Conservation (phyloP, 306 rosid genomes). For the Leucaena leucocephala region DNA sequence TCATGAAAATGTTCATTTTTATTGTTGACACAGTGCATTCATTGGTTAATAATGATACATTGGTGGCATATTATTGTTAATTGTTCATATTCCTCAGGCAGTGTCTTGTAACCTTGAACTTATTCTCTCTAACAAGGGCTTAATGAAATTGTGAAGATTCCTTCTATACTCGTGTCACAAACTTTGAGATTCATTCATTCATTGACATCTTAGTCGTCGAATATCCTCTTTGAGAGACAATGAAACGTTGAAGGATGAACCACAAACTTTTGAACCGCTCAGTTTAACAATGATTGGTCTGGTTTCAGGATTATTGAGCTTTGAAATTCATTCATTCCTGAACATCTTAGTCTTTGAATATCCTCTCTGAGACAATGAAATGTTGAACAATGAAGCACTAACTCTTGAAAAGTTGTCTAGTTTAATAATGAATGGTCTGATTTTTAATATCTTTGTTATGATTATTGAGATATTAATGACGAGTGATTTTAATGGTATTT, state of each 20-base stretch:
- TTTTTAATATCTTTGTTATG: no score
- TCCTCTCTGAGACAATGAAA: no score
- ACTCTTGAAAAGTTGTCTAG: no score
- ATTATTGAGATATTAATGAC: no score
- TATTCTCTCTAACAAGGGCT: background rate
- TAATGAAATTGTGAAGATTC: constrained; percentile 13
- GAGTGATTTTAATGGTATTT: background rate
- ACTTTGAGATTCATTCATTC: background rate
- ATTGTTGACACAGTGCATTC: constrained; percentile 21
- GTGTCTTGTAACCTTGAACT: background rate
- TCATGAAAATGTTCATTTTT: constrained; percentile 40
- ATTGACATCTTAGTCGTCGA: background rate
- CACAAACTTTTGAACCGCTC: no score
- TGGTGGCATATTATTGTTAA: constrained; percentile 35
- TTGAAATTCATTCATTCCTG: no score
- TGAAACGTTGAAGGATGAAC: no score
- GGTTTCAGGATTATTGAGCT: no score
- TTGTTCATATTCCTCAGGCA: constrained; percentile 43
- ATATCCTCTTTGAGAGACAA: background rate
- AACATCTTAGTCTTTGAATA: no score
- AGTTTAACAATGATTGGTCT: no score
- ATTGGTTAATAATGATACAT: constrained; percentile 37
- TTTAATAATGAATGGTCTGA: no score
- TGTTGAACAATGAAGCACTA: no score
- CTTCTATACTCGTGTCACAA: background rate